Conservation (phyloP, 2,329 filamentous ascomycete species). For the Lasiodiplodia theobromae region DNA sequence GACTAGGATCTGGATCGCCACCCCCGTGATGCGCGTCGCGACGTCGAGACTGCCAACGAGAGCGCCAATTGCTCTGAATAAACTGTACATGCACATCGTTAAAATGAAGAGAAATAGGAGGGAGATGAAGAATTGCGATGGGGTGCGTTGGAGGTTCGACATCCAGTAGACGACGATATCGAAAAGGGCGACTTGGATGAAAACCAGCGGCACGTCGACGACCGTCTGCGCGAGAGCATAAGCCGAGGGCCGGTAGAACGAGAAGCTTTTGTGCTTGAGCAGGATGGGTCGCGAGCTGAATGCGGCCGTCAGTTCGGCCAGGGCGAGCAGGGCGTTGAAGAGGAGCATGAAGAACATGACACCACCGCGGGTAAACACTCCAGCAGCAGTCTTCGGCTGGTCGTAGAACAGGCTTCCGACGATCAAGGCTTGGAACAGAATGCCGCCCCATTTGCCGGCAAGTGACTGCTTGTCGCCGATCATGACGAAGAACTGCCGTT, state of each 20-base stretch:
- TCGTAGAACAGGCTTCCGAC: slow-evolving; percentile 60
- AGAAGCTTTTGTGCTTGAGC: slow-evolving; percentile 74
- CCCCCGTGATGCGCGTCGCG: slow-evolving; percentile 50
- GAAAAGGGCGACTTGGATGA: slow-evolving; percentile 66
- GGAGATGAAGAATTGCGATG: slow-evolving; percentile 69
- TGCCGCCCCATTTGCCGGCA: slow-evolving; percentile 59
- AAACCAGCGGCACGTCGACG: slow-evolving; percentile 64
- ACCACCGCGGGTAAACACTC: slow-evolving; percentile 66
- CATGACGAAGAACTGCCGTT: slow-evolving; percentile 58
- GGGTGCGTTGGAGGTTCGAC: slow-evolving; percentile 61
- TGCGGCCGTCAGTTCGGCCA: slow-evolving; percentile 66
- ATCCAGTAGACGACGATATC: slow-evolving; percentile 70
- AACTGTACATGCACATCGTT: slow-evolving; percentile 53
- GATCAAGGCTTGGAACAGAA: slow-evolving; percentile 49
- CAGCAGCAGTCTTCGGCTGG: slow-evolving; percentile 59
- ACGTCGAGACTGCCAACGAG: slow-evolving; percentile 45
- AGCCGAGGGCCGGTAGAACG: slow-evolving; percentile 70
- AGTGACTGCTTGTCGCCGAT: slow-evolving; percentile 61
- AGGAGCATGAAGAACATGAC: slow-evolving; percentile 68
- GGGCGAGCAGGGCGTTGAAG: slow-evolving; percentile 68
- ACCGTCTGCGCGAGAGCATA: slow-evolving; percentile 66
- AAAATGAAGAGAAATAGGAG: slow-evolving; percentile 68
- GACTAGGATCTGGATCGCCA: slow-evolving; percentile 49
- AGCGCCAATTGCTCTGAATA: slow-evolving; percentile 49
- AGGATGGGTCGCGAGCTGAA: slow-evolving; percentile 71